A percentile compares a stretch with the other conserved stretches of the same genome.
These are phyloP conservation scores for Ilyonectria mors-panacis DNA, from an alignment of 2,329 filamentous ascomycete genomes.

Conservation along the genomic window DNA sequence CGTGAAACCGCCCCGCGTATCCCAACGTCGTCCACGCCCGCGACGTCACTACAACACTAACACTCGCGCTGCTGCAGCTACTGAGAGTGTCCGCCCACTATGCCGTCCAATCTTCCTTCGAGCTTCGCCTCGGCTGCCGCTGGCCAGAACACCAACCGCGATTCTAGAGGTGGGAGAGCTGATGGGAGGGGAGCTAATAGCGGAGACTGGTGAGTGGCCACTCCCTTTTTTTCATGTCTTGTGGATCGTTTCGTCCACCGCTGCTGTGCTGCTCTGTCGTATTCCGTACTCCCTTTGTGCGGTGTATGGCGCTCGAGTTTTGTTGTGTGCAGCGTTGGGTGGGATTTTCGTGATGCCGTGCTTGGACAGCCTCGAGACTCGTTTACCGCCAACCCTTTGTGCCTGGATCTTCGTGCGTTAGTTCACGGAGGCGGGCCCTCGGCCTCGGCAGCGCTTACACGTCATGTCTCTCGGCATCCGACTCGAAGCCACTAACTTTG, in stretches of 20 bases:
- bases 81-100: conserved; percentile 51
- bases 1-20: conserved; percentile 39
- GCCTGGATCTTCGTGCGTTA: conserved; percentile 18
- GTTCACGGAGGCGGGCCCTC: conserved; percentile 1
- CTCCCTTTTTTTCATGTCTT: conserved; percentile 30
- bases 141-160: conserved; percentile 77
- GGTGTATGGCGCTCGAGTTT: conserved; percentile 9
- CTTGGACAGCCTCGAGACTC: conserved; percentile 12
- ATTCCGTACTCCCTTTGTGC: conserved; percentile 19
- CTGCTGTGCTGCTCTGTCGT: conserved; percentile 40
- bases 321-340: conserved; percentile 11
- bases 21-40: conserved; percentile 17
- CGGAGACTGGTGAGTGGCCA: conserved; percentile 79
- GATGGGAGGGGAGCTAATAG: conserved; percentile 70
- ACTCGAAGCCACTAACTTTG: conserved; percentile 2
- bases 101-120: conserved; percentile 84
- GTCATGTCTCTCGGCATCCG: neutral
- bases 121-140: conserved; percentile 89
- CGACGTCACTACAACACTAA: conserved; percentile 22
- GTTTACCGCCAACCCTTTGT: conserved; percentile 22
- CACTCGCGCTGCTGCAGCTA: conserved; percentile 18
- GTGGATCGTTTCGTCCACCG: conserved; percentile 24
- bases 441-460: neutral
- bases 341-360: conserved; percentile 16
- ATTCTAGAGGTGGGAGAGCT: conserved; percentile 71